Evolutionary conservation across 176 grass and related monocot genomes (phyloP), one percentile per base, ranked within the genome.

Genomic region (Aegilops tauschii): DNA sequence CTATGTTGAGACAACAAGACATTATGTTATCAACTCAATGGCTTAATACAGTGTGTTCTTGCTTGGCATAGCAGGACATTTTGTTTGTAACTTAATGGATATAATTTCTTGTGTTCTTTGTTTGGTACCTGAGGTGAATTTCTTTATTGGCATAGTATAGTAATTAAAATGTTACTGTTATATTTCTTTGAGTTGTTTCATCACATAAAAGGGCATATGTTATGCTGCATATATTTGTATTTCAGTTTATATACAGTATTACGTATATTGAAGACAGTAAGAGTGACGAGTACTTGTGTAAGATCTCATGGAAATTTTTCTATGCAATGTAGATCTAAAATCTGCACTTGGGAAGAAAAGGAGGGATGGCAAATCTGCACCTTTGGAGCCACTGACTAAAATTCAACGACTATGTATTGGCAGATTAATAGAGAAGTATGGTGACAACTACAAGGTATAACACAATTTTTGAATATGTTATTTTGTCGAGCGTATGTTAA

Each of bases 401-500:
- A 88, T 96, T 84, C 97, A 98, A 59, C 94, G 80, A 54, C 32
- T 91, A 73, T 83, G 54, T 50, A 77, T 98, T 8, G 90, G 92
- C 81, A 96, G 79, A 82, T 91, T 98, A 69, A 91, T 98, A 73
- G 97, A 96, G 36, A 98, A 98, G 80, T 83, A 98, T 23, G 92
- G 87, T 56, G 94, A 98, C 69, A 71, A 96, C 77, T 91, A 93
- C 83, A 89, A 96, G 97, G 97, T 98, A 92, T 69, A 25, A 21
- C 16, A 9, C 35, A 45, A 28, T 34, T 81, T 69, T 64, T 2
- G 29, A 54, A 35, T 30, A 11, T 76, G 20, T 37, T 31, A 13
- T 52, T 52, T 30, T 17, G 8, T 8, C 16, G 37, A 32, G 29
- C 68, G 65, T 17, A 23, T 45, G 8, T 23, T 87, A 86, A 76